phyloP scores from a whole-genome alignment of 768 basidiomycete genomes.

The Russula foetens region DNA sequence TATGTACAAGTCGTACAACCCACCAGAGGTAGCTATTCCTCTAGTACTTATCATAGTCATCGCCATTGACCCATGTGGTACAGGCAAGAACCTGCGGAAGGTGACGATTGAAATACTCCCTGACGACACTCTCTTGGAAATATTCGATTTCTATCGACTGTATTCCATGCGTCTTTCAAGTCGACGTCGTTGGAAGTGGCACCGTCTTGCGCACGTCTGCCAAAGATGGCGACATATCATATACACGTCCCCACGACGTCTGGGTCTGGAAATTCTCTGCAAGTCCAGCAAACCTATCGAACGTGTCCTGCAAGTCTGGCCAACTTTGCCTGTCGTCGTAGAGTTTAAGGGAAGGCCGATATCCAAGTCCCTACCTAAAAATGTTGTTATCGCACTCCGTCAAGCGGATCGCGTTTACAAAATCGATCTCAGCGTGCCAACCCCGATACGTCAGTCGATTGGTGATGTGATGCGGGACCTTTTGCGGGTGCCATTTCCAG shows the following conservation, averaged over 20 bases:
- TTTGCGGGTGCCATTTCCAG: constrained; percentile 22
- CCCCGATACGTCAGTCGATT: constrained; percentile 8
- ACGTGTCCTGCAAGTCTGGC: neutral
- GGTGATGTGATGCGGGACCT: constrained; percentile 25
- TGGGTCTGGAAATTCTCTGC: neutral
- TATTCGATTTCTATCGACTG: neutral
- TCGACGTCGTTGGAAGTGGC: neutral
- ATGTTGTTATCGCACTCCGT: neutral
- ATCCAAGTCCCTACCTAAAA: neutral
- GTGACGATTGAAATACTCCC: neutral
- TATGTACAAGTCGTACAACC: neutral
- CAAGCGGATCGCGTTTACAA: neutral
- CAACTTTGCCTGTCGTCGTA: neutral
- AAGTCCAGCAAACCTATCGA: neutral
- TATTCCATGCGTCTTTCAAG: neutral
- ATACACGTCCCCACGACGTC: neutral
- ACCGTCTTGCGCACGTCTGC: neutral
- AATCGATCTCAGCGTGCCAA: neutral
- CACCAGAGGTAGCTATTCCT: neutral
- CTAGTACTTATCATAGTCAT: neutral
- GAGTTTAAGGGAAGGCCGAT: neutral
- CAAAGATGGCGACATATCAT: neutral
- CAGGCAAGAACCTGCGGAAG: neutral
- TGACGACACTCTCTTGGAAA: neutral
- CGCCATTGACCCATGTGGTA: neutral